These are phyloP conservation scores for Setomelanomma holmii DNA, from an alignment of 2,329 filamentous ascomycete genomes.

Conservation along the genomic window DNA sequence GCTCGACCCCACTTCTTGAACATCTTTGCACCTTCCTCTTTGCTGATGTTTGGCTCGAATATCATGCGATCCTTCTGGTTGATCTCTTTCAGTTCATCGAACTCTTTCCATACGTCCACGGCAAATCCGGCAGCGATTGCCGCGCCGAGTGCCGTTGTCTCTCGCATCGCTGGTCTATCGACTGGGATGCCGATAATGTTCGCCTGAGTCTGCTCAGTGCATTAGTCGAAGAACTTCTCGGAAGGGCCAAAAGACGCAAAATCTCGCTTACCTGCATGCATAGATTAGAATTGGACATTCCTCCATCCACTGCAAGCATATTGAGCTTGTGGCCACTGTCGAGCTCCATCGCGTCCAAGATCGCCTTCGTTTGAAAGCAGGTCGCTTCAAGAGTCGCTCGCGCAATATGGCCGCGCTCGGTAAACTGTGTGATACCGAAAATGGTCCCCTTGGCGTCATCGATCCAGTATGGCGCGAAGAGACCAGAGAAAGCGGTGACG, in stretches of 20 bases:
- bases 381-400: constrained; percentile 89
- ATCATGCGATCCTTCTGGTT: constrained; percentile 72
- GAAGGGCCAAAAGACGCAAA: background rate
- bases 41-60: constrained; percentile 71
- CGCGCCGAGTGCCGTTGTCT: constrained; percentile 87
- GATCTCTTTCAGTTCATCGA: constrained; percentile 76
- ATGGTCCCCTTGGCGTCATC: constrained; percentile 87
- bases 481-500: constrained; percentile 88
- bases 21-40: constrained; percentile 65
- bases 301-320: constrained; percentile 83
- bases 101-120: constrained; percentile 76
- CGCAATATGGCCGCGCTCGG: constrained; percentile 83
- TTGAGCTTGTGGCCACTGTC: constrained; percentile 79
- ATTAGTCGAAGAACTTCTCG: constrained; percentile 18
- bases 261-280: constrained; percentile 72
- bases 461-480: constrained; percentile 95
- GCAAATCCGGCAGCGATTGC: constrained; percentile 91
- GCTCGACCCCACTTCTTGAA: constrained; percentile 78
- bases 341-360: constrained; percentile 88
- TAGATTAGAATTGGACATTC: constrained; percentile 86
- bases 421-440: constrained; percentile 86
- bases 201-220: constrained; percentile 70
- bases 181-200: constrained; percentile 85
- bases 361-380: constrained; percentile 91
- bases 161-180: constrained; percentile 84